Conservation (phyloP, 768 basidiomycete species). For the Termitomyces sp. region DNA sequence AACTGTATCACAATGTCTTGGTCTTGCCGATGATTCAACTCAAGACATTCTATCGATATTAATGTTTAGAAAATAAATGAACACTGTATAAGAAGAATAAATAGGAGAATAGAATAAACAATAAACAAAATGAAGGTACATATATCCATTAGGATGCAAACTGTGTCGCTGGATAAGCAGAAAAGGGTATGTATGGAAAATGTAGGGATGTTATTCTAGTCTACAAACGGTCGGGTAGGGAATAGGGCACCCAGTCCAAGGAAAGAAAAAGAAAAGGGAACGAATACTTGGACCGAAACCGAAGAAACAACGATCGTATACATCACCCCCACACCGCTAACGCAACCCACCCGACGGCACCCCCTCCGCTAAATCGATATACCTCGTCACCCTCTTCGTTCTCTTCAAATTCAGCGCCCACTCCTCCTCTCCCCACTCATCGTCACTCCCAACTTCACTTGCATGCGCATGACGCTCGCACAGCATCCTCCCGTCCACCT, state of each 20-base stretch:
- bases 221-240: constrained; percentile 1
- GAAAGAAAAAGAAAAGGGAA: not conserved
- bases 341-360: constrained; percentile 8
- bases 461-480: constrained; percentile 74
- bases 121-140: not conserved
- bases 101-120: not conserved
- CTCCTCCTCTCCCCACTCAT: constrained; percentile 23
- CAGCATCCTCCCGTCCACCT: constrained; percentile 78
- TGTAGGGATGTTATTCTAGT: not conserved
- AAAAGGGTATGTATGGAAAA: not conserved
- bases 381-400: constrained; percentile 74
- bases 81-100: not conserved
- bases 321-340: not conserved
- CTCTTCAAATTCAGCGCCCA: constrained; percentile 43
- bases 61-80: not conserved
- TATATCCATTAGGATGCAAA: not conserved
- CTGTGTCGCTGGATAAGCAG: not conserved
- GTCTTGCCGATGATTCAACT: too few species aligned
- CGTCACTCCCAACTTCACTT: constrained; percentile 19
- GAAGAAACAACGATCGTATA: not conserved
- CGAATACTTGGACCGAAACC: not conserved
- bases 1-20: too few species aligned
- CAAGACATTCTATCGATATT: too few species aligned
- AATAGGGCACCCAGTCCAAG: not conserved
- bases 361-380: constrained; percentile 61